Evolutionary conservation across 1,284 basidiomycete species (phyloP), one percentile per base, ranked within the genome.

Genomic region (Boletus calvinii): DNA sequence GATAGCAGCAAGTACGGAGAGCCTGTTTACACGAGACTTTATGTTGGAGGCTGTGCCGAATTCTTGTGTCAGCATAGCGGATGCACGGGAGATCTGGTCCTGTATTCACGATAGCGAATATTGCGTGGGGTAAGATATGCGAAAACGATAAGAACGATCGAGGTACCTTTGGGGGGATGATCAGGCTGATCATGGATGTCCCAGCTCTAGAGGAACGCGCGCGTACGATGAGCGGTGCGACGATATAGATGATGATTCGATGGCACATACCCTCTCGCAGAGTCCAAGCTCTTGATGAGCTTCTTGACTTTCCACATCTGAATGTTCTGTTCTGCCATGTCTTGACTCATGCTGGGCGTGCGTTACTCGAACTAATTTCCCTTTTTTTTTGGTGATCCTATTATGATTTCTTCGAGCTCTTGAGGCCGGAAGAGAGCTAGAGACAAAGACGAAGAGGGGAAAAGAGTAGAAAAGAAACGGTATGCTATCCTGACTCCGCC

Each of bases 271-370:
- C 94, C 95, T 78, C 94, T 84, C 58, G 94, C 92, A 46, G 86
- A 78, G 69, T 96, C 91, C 74, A 97, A 84, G 76, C 90, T 93
- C 80, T 89, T 93, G 77, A 96, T 93, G 74, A 98, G 92, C 80
- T 98, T 98, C 80, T 97, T 95, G 77, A 98, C 90, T 78, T 98
- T 96, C 96, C 89, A 90, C 84, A 90, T 89, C 79, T 91, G 89
- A 67, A 92, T 92, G 68, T 92, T 92, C 73, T 90, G 88, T 74
- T 92, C 89, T 69, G 88, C 88, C 59, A 72, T 73, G 72, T 90
- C 87, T 73, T 85, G 84, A 77, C 80, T 84, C 85, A 88, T 90
- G 61, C 69, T 84, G 75, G 69, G 67, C 68, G 63, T 43, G 49
- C 24, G 15, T 51, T 60, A 55, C 49, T 54, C 41, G 43, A 40